Percentiles rank a stretch among this genome's conserved stretches.
phyloP scores from a whole-genome alignment of 257 asterid genomes.

The Apocynum venetum region DNA sequence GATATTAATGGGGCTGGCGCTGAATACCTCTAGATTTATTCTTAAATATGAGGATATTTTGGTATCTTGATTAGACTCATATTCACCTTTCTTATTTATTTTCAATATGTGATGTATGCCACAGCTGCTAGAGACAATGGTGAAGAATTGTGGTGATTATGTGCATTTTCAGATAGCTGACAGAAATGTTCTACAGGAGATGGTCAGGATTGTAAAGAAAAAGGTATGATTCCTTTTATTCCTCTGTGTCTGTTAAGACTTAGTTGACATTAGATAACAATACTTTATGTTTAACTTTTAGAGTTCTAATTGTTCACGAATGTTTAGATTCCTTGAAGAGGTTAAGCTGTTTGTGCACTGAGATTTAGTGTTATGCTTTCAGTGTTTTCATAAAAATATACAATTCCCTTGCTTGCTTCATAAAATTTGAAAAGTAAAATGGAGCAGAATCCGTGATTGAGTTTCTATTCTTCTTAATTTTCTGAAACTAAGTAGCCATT shows the following conservation, averaged over 20 bases:
- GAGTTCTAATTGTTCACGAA: background rate
- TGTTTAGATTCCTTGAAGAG: background rate
- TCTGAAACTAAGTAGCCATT: background rate
- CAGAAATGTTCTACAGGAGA: conserved; percentile 71
- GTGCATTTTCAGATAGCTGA: conserved; percentile 93
- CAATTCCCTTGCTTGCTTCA: background rate
- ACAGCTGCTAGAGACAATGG: conserved; percentile 93
- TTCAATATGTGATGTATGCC: conserved; percentile 13
- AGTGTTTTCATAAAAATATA: background rate
- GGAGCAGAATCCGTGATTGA: background rate
- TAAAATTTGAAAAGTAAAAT: background rate
- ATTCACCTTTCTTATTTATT: background rate
- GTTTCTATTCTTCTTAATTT: background rate
- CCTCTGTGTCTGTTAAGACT: background rate
- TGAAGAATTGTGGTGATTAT: conserved; percentile 93
- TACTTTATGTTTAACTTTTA: background rate
- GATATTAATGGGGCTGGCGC: background rate
- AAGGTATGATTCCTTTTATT: conserved; percentile 43
- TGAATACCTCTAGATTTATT: background rate
- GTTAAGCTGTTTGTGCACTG: background rate
- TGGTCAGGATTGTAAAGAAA: conserved; percentile 89
- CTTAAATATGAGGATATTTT: background rate
- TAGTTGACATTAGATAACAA: background rate
- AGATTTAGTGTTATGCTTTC: background rate
- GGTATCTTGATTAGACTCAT: background rate